A percentile compares a stretch with the other conserved stretches of the same genome.
Conservation (phyloP, 129 eudicot genomes). For the Rutidosis leptorrhynchoides region DNA sequence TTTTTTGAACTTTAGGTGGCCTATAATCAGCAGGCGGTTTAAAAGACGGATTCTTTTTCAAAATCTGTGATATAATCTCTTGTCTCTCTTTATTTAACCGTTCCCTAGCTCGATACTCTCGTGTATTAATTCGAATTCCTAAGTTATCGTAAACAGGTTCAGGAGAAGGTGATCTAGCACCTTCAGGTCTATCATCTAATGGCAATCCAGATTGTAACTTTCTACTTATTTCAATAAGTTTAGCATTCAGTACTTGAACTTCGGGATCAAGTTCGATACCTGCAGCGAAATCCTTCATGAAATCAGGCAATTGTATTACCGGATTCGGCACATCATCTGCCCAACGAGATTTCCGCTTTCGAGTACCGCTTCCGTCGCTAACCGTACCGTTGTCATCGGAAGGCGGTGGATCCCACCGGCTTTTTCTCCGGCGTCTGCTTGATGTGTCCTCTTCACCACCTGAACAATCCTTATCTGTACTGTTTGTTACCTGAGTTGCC, state of each 20-base stretch:
- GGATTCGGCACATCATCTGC: slow-evolving; percentile 76
- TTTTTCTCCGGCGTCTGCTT: slow-evolving; percentile 29
- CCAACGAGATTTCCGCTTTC: slow-evolving; percentile 65
- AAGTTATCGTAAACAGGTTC: slow-evolving; percentile 80
- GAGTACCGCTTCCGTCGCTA: slow-evolving; percentile 31
- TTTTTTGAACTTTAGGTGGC: slow-evolving; percentile 73
- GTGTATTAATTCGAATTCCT: slow-evolving; percentile 75
- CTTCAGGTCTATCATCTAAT: slow-evolving; percentile 81
- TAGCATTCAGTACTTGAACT: slow-evolving; percentile 62
- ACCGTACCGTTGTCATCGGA: slow-evolving; percentile 24
- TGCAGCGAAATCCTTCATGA: slow-evolving; percentile 72
- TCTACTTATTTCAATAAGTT: slow-evolving; percentile 68
- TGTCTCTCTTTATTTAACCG: slow-evolving; percentile 69
- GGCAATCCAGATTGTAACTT: slow-evolving; percentile 64
- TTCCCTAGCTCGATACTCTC: slow-evolving; percentile 81
- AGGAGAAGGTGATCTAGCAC: slow-evolving; percentile 87
- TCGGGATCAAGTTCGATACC: slow-evolving; percentile 86
- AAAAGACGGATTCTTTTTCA: slow-evolving; percentile 68
- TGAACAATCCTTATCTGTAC: slow-evolving; percentile 42
- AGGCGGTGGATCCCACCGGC: slow-evolving; percentile 37
- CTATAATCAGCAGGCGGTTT: slow-evolving; percentile 89
- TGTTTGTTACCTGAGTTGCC: slow-evolving; percentile 36
- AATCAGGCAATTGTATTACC: slow-evolving; percentile 60
- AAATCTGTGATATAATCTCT: slow-evolving; percentile 66
- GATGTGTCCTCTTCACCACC: slow-evolving; percentile 32